These are phyloP conservation scores for Hondaea fermentalgiana DNA, from an alignment of 108 stramenopile species.

Conservation along the genomic window DNA sequence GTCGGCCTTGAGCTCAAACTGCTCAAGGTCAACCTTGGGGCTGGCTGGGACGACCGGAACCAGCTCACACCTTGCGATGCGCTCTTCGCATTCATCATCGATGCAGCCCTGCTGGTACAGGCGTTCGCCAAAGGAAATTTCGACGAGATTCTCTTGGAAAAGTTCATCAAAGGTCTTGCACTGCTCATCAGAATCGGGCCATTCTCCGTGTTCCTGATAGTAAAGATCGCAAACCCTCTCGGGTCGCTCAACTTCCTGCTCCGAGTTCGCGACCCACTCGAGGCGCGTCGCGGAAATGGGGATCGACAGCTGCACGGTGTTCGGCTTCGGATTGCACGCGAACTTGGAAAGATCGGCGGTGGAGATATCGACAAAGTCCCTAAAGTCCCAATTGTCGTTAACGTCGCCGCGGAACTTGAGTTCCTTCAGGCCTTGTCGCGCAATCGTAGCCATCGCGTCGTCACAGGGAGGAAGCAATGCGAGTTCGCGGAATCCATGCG, in stretches of 20 bases:
- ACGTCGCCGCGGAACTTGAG: not conserved
- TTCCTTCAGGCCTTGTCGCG: not conserved
- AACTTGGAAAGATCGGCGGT: not conserved
- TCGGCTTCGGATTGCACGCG: not conserved
- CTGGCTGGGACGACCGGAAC: not conserved
- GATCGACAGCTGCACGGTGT: not conserved
- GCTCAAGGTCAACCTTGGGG: not conserved
- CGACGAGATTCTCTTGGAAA: not conserved
- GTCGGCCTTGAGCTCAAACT: not conserved
- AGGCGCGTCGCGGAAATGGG: not conserved
- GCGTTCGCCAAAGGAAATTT: not conserved
- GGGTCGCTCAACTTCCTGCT: not conserved
- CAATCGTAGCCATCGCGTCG: not conserved
- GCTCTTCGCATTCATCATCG: not conserved
- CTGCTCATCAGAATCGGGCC: not conserved
- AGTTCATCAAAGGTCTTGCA: not conserved
- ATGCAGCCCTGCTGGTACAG: not conserved
- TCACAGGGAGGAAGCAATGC: not conserved
- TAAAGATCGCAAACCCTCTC: not conserved
- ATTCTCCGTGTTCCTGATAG: not conserved
- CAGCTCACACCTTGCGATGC: not conserved
- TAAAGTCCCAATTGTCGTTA: not conserved
- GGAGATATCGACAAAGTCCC: not conserved
- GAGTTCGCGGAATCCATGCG: not conserved
- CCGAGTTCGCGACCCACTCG: not conserved